These are phyloP conservation scores for Coemansia sp. DNA, from an alignment of 192 early-diverging fungal species.

Conservation along the genomic window DNA sequence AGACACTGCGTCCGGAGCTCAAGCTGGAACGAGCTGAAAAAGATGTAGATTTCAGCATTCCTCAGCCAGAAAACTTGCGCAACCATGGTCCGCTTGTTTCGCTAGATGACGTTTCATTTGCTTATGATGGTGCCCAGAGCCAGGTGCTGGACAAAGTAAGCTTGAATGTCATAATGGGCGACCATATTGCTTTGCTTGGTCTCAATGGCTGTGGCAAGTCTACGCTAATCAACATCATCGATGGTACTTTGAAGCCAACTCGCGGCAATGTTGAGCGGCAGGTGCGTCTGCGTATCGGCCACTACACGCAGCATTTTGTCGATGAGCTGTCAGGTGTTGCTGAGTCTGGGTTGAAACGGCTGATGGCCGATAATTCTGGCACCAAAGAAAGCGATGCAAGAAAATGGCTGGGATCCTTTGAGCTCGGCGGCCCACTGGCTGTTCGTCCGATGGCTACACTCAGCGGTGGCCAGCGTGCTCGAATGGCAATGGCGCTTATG, in stretches of 20 bases:
- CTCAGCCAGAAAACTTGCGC: slow-evolving; percentile 67
- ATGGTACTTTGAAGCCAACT: slow-evolving; percentile 60
- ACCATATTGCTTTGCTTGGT: slow-evolving; percentile 75
- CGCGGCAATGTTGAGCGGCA: slow-evolving; percentile 64
- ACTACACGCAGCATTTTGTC: slow-evolving; percentile 82
- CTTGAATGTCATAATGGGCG: slow-evolving; percentile 65
- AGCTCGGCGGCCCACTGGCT: slow-evolving; percentile 64
- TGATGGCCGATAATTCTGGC: slow-evolving; percentile 48
- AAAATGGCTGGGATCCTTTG: slow-evolving; percentile 75
- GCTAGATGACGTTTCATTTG: slow-evolving; percentile 58
- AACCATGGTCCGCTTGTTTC: slow-evolving; percentile 64
- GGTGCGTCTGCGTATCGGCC: slow-evolving; percentile 67
- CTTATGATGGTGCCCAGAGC: slow-evolving; percentile 13
- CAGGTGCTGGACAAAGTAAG: slow-evolving; percentile 64
- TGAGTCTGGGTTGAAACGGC: slow-evolving; percentile 54
- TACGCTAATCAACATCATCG: slow-evolving; percentile 76
- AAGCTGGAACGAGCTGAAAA: slow-evolving; percentile 58
- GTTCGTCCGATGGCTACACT: slow-evolving; percentile 60
- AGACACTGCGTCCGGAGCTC: slow-evolving; percentile 55
- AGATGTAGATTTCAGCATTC: slow-evolving; percentile 61
- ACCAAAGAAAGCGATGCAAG: slow-evolving; percentile 62
- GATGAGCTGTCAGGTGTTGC: slow-evolving; percentile 60
- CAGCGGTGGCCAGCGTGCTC: slow-evolving; percentile 78
- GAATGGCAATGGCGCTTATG: slow-evolving; percentile 74
- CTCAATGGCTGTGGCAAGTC: slow-evolving; percentile 80